Base-by-base conservation (phyloP, 768 basidiomycete species). In the Lyophyllum decastes region DNA sequence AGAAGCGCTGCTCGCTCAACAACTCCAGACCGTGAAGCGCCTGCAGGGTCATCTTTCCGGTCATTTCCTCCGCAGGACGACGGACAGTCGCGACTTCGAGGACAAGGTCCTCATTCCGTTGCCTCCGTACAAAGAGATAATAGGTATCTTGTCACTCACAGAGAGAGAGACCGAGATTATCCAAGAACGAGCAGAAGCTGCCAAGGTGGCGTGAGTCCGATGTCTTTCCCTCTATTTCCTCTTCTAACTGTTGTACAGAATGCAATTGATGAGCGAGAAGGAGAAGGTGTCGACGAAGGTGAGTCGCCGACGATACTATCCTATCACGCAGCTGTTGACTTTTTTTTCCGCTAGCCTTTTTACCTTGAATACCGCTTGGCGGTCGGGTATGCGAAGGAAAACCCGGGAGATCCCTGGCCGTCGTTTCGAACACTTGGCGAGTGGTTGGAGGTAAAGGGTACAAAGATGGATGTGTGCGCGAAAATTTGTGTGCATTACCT, bases 261-360 rank as follows among this genome's bases (percentile, higher is more conserved):
- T n/a, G n/a, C n/a, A n/a, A n/a, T n/a, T n/a, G n/a, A 33, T 46
- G 38, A n/a, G 17, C 33, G 4, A 56, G 34, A 19, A 40, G 21
- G 16, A 27, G 21, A n/a, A 35, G 41, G 16, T n/a, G 55, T 49
- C 43, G 2, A 52, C 49, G n/a, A 35, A 45, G 34, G 53, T 60
- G 26, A 17, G 53, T 50, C 12, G 17, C 16, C 33, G 7, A 30
- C 11, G 30, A 26, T 19, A 9, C 7, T 10, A 19, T 21, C 17
- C 16, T 38, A 22, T 2, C 19, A n/a, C 19, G 14, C 38, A 4
- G 50, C 35, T 38, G 30, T 4, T 10, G 4, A 4, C 30, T 10
- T n/a, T n/a, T n/a, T n/a, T n/a, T n/a, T n/a, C n/a, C n/a, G 6
- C 30, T n/a, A 61, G 57, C 55, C 51, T 46, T 61, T 61, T 26